Percentiles rank a stretch among this genome's conserved stretches.
Evolutionary conservation across 257 asterid genomes (phyloP).

Genomic region (Solanum boliviense): DNA sequence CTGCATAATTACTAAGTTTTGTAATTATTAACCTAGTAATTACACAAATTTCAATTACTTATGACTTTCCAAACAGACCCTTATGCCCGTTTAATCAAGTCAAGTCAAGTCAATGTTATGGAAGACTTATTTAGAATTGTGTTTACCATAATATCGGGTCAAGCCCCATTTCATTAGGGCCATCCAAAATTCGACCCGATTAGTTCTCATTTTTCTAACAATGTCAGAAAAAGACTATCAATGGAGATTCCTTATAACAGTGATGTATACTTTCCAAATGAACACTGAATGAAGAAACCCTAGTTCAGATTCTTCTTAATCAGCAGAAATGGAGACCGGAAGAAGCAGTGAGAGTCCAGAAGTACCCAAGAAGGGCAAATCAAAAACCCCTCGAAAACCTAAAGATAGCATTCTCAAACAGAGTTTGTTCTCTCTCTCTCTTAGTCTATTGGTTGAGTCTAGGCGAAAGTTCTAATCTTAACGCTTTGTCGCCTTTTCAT

Average conservation of each 20-base stretch:
- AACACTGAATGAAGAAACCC: background rate
- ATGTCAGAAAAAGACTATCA: background rate
- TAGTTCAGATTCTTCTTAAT: background rate
- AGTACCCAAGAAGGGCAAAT: constrained; percentile 35
- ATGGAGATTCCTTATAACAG: background rate
- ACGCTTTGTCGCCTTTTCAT: background rate
- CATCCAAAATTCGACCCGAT: background rate
- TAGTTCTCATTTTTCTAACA: background rate
- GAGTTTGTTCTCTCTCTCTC: constrained; percentile 18
- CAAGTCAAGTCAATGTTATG: too few relatives aligned
- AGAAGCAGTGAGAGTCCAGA: constrained; percentile 44
- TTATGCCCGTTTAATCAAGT: too few relatives aligned
- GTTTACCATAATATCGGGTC: background rate
- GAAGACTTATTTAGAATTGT: too few relatives aligned
- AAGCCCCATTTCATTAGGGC: background rate
- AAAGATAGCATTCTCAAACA: constrained; percentile 66
- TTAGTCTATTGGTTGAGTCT: background rate
- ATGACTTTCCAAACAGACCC: too few relatives aligned
- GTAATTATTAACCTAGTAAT: too few relatives aligned
- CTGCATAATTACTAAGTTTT: too few relatives aligned
- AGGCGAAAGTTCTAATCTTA: background rate
- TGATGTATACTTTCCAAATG: background rate
- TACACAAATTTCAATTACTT: too few relatives aligned
- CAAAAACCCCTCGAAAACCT: constrained; percentile 54
- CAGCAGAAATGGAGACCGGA: constrained; percentile 33